Percentiles rank a stretch among this genome's conserved stretches.
Evolutionary conservation across 352 stramenopile species (phyloP).

Genomic region (Pythium plurisporium): DNA sequence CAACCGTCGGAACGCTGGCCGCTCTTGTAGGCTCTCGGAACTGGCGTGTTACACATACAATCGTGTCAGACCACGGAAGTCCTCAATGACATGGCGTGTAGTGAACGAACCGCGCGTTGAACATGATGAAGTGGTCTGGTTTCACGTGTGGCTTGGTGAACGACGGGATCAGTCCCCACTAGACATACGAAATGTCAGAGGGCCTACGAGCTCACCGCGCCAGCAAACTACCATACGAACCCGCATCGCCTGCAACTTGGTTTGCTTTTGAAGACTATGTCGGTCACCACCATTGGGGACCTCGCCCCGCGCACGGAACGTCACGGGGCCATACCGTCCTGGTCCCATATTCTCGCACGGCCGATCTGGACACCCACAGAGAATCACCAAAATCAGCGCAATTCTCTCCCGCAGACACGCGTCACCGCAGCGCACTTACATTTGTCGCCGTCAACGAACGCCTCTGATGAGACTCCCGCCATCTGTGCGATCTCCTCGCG

Average conservation of each 20-base stretch:
- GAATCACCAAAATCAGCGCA: background rate
- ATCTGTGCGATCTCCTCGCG: constrained; percentile 47
- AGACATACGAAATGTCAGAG: background rate
- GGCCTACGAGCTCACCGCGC: too few species aligned
- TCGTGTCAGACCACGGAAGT: too few species aligned
- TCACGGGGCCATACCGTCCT: constrained; percentile 57
- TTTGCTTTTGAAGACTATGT: constrained; percentile 12
- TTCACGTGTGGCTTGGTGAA: constrained; percentile 75
- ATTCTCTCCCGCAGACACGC: too few species aligned
- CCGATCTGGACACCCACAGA: constrained; percentile 33
- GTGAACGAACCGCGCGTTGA: constrained; percentile 87
- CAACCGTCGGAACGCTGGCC: constrained; percentile 68
- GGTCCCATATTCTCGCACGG: constrained; percentile 79
- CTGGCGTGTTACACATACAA: too few species aligned
- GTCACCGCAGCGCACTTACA: constrained; percentile 30
- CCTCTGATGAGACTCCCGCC: constrained; percentile 35
- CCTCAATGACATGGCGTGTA: too few species aligned
- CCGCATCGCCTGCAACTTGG: constrained; percentile 58
- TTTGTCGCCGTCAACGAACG: constrained; percentile 71
- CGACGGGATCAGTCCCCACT: constrained; percentile 81
- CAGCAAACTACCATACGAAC: constrained; percentile 8
- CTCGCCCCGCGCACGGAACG: constrained; percentile 23
- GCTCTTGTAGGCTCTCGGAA: constrained; percentile 64
- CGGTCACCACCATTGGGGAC: background rate
- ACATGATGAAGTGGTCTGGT: constrained; percentile 84